Conservation (phyloP, 164 flowering plant species). For the Umbilicus rupestris region DNA sequence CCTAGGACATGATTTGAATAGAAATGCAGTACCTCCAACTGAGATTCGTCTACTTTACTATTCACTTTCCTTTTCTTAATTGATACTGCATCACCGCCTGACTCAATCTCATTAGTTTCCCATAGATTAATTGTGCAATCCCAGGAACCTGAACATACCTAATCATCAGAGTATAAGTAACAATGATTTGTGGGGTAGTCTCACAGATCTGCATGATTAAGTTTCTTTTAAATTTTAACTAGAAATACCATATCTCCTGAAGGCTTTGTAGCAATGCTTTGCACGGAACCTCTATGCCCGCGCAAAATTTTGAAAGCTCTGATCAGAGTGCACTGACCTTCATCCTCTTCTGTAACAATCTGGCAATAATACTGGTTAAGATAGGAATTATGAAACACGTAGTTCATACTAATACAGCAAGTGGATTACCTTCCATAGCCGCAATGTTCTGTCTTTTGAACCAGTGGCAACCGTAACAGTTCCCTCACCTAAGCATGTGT, state of each 20-base stretch:
- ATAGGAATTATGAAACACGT: background rate
- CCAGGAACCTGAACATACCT: slow-evolving; percentile 98
- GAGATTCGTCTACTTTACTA: slow-evolving; percentile 37
- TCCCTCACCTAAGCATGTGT: slow-evolving; percentile 20
- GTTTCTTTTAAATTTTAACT: background rate
- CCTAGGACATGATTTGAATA: too few relatives aligned
- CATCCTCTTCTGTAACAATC: slow-evolving; percentile 40
- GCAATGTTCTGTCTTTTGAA: slow-evolving; percentile 78
- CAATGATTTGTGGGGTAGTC: too few relatives aligned
- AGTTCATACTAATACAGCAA: background rate
- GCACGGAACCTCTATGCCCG: slow-evolving; percentile 68
- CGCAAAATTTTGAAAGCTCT: slow-evolving; percentile 54
- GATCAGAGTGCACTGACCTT: slow-evolving; percentile 26
- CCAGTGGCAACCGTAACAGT: slow-evolving; percentile 54
- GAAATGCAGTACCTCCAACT: slow-evolving; percentile 52
- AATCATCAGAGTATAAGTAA: slow-evolving; percentile 6
- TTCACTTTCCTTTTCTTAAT: slow-evolving; percentile 70
- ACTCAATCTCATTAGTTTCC: slow-evolving; percentile 40
- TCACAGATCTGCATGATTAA: background rate
- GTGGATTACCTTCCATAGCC: slow-evolving; percentile 76
- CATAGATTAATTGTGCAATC: slow-evolving; percentile 75
- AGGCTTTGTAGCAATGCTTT: slow-evolving; percentile 60
- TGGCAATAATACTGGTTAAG: slow-evolving; percentile 9
- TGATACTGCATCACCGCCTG: slow-evolving; percentile 47
- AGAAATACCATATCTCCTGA: slow-evolving; percentile 60